phyloP scores from a whole-genome alignment of 208 protist genomes.

The Leptomonas pyrrhocoris region DNA sequence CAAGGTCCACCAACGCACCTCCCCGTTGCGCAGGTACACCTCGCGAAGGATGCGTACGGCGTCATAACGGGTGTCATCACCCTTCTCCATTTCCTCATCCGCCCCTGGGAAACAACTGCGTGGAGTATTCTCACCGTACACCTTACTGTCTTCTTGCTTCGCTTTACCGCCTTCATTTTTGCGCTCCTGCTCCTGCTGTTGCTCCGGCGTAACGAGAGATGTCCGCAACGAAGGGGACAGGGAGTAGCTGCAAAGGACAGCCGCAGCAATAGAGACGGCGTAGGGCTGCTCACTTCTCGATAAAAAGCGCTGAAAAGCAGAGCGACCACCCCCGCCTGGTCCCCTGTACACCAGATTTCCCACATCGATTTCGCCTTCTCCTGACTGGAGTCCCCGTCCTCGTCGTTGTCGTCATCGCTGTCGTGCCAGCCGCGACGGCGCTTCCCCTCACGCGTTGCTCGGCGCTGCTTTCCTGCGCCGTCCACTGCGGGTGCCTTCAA shows the following conservation, averaged over 20 bases:
- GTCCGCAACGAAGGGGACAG: neutral
- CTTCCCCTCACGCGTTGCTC: neutral
- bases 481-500: conserved; percentile 3
- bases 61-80: neutral
- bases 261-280: conserved; percentile 18
- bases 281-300: neutral
- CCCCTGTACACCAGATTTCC: neutral
- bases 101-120: too few relatives aligned
- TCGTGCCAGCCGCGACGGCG: neutral
- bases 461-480: neutral
- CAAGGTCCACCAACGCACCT: conserved; percentile 35
- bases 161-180: neutral
- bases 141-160: neutral
- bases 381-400: neutral
- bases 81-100: neutral
- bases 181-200: too few relatives aligned
- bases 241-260: conserved; percentile 12
- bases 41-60: neutral
- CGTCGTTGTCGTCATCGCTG: neutral
- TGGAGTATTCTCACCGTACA: too few relatives aligned
- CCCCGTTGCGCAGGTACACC: conserved; percentile 19
- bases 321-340: neutral
- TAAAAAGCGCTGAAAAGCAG: conserved; percentile 8
- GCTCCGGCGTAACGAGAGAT: neutral
- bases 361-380: neutral